A percentile compares a stretch with the other conserved stretches of the same genome.
Conservation (phyloP, 148 eudicot genomes). For the Chenopodium formosanum region DNA sequence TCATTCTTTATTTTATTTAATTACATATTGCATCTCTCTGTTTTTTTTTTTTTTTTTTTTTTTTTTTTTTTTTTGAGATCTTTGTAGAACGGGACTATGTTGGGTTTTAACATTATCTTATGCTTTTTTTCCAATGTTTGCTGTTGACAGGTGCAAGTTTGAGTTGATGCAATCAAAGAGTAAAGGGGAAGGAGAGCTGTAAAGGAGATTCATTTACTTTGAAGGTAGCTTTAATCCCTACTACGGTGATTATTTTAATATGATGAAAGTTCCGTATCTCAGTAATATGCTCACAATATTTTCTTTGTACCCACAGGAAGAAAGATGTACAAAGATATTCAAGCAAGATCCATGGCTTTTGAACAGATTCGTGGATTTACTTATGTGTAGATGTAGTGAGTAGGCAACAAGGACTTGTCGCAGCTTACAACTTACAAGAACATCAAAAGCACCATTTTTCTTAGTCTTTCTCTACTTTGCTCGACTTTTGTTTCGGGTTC, state of each 20-base stretch:
- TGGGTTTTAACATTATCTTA: background rate
- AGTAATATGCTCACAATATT: background rate
- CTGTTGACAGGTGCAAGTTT: constrained; percentile 2
- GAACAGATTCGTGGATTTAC: background rate
- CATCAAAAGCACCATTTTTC: background rate
- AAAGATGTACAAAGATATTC: background rate
- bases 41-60: no score
- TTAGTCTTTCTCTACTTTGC: background rate
- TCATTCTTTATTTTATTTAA: background rate
- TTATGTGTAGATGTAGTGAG: background rate
- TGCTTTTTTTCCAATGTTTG: background rate
- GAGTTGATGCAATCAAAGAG: background rate
- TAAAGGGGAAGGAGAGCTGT: background rate
- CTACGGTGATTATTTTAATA: background rate
- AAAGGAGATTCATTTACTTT: background rate
- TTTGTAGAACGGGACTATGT: background rate
- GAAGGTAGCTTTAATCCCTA: constrained; percentile 14
- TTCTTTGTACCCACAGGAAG: background rate
- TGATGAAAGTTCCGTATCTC: background rate
- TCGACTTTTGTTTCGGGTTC: background rate
- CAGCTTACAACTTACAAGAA: background rate
- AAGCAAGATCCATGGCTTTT: background rate
- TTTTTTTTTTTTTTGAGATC: no score
- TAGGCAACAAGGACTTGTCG: background rate
- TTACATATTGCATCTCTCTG: no score